Evolutionary conservation across 164 flowering plant genomes (phyloP).

Genomic region (Vitis vinifera): DNA sequence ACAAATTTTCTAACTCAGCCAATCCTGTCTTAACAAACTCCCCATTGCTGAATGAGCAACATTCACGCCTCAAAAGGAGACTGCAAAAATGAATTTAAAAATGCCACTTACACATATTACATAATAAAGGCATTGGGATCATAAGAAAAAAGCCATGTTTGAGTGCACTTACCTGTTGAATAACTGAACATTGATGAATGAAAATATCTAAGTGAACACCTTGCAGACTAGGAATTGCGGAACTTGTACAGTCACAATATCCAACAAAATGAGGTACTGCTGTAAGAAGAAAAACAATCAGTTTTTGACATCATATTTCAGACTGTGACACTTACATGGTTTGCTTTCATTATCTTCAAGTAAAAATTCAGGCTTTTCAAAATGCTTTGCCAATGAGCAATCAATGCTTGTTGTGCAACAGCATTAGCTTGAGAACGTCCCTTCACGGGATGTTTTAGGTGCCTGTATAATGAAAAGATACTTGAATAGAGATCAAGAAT

Average conservation of each 20-base stretch:
- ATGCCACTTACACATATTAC: not conserved
- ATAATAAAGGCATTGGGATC: not conserved
- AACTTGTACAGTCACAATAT: conserved; percentile 38
- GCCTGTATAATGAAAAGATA: conserved; percentile 43
- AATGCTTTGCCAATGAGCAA: conserved; percentile 83
- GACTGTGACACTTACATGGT: conserved; percentile 47
- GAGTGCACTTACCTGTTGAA: conserved; percentile 57
- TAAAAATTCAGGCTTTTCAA: conserved; percentile 57
- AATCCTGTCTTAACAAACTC: too few species aligned
- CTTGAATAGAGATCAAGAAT: not conserved
- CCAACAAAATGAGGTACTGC: conserved; percentile 1
- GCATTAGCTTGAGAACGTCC: conserved; percentile 79
- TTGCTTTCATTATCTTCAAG: conserved; percentile 62
- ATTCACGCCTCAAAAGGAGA: too few species aligned
- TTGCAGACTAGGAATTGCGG: conserved; percentile 68
- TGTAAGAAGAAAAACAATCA: not conserved
- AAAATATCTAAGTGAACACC: conserved; percentile 70
- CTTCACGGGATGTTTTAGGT: conserved; percentile 71
- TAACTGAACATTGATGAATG: conserved; percentile 74
- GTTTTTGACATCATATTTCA: not conserved
- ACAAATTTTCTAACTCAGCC: too few species aligned
- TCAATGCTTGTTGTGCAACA: conserved; percentile 74
- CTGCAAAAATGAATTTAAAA: too few species aligned
- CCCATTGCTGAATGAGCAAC: too few species aligned
- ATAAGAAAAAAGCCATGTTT: not conserved